Conservation (phyloP, 768 basidiomycete genomes). For the Pleurotus citrinopileatus region DNA sequence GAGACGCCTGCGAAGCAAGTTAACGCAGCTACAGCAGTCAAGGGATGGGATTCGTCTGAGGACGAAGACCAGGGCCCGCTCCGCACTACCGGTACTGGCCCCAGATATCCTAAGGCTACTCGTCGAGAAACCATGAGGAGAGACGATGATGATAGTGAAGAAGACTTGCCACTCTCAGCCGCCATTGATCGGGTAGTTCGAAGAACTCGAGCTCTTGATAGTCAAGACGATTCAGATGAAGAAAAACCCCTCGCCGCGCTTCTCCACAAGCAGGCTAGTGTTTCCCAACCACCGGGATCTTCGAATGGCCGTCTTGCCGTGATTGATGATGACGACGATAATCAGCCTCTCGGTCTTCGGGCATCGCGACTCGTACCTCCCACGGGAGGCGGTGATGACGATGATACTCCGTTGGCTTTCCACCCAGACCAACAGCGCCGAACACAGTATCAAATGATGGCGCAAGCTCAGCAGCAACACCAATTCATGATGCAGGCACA, state of each 20-base stretch:
- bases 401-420: constrained; percentile 67
- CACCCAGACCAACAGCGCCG: constrained; percentile 81
- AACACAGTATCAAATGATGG: constrained; percentile 60
- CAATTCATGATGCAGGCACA: constrained; percentile 78
- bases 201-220: constrained; percentile 29
- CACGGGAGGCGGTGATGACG: constrained; percentile 47
- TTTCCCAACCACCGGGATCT: not conserved
- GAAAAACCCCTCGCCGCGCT: constrained; percentile 69
- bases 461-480: constrained; percentile 54
- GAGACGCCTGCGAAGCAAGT: constrained; percentile 16
- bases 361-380: constrained; percentile 46
- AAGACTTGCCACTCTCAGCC: constrained; percentile 74
- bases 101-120: constrained; percentile 38
- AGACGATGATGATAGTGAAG: constrained; percentile 62
- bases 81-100: constrained; percentile 58
- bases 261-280: constrained; percentile 36
- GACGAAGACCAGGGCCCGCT: constrained; percentile 48
- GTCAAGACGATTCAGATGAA: constrained; percentile 55
- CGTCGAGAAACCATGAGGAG: constrained; percentile 14
- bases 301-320: not conserved
- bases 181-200: constrained; percentile 55
- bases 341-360: constrained; percentile 69
- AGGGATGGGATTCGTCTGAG: constrained; percentile 50
- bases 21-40: constrained; percentile 17
- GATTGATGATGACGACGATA: constrained; percentile 55